Evolutionary conservation across 169 alveolate species (phyloP), one percentile per base, ranked within the genome.

Genomic region (Cryptosporidium baileyi): DNA sequence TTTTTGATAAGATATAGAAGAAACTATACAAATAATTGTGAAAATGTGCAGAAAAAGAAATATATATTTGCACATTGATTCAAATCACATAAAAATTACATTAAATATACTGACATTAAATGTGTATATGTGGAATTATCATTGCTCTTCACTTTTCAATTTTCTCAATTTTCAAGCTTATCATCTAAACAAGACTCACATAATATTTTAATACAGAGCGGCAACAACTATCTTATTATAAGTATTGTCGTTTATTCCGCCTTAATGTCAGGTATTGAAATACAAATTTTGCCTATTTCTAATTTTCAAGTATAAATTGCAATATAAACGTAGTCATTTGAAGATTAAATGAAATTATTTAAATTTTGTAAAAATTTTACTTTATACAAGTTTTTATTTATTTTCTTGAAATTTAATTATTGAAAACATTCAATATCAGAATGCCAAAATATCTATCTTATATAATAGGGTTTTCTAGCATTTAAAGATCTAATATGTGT

Each of bases 161-260:
- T n/a, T n/a, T n/a, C n/a, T n/a, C n/a, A n/a, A n/a, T n/a, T n/a
- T n/a, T n/a, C n/a, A n/a, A n/a, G n/a, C n/a, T n/a, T n/a, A n/a
- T n/a, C n/a, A n/a, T n/a, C n/a, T n/a, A n/a, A n/a, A n/a, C n/a
- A n/a, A 41, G 59, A 63, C 59, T 65, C 81, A 65, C 81, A 65
- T 47, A 62, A 36, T 15, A 51, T 34, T n/a, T n/a, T 15, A 65
- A 47, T 65, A 45, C 62, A 65, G 43, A 51, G 81, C 81, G 81
- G 81, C 24, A 65, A 65, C 51, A 45, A 49, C 40, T 61, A 61
- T 65, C 61, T 61, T 65, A 30, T 60, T 22, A 24, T 45, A 65
- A 32, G 81, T 65, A 65, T 65, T 65, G 81, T 65, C 81, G 81
- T 65, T 51, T 32, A 61, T 22, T 65, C 81, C 81, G 81, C 81